Percentiles rank a stretch among this genome's conserved stretches.
phyloP scores from a whole-genome alignment of 1,284 basidiomycete genomes.

The Crucibulum parvulum region DNA sequence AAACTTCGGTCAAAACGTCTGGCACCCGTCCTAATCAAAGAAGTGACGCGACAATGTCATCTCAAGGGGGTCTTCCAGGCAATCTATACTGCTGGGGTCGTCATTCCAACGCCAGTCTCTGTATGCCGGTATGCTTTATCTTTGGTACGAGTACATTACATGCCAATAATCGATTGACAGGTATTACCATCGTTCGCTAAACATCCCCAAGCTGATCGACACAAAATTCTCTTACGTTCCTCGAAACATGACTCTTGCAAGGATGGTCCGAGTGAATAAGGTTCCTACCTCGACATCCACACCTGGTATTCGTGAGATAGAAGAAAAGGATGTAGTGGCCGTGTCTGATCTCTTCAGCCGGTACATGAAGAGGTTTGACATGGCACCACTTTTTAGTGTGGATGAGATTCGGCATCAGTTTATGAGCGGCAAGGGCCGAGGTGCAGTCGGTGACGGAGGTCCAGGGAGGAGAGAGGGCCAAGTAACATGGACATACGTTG shows the following conservation, averaged over 20 bases:
- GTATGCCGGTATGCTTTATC: conserved; percentile 67
- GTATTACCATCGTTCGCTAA: conserved; percentile 94
- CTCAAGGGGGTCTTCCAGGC: conserved; percentile 95
- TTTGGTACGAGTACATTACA: background rate
- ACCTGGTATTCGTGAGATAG: conserved; percentile 88
- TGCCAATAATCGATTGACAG: conserved; percentile 42
- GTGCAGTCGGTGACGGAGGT: conserved; percentile 55
- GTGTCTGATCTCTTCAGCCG: conserved; percentile 80
- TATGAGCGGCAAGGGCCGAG: conserved; percentile 82
- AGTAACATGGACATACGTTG: conserved; percentile 97
- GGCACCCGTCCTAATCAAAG: conserved; percentile 97
- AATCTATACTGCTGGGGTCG: conserved; percentile 93
- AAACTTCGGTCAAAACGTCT: conserved; percentile 96
- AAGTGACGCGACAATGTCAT: conserved; percentile 94
- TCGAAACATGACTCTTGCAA: conserved; percentile 84
- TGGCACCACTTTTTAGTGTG: conserved; percentile 79
- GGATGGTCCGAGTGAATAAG: conserved; percentile 82
- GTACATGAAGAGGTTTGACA: conserved; percentile 89
- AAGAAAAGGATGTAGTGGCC: conserved; percentile 76
- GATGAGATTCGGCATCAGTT: conserved; percentile 92
- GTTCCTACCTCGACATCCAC: conserved; percentile 62
- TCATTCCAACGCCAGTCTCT: conserved; percentile 90
- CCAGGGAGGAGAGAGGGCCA: conserved; percentile 70
- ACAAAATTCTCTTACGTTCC: conserved; percentile 91
- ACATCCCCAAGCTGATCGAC: conserved; percentile 92